Base-by-base conservation (phyloP, 257 asterid genomes). In the Paraleonurus japonicus region DNA sequence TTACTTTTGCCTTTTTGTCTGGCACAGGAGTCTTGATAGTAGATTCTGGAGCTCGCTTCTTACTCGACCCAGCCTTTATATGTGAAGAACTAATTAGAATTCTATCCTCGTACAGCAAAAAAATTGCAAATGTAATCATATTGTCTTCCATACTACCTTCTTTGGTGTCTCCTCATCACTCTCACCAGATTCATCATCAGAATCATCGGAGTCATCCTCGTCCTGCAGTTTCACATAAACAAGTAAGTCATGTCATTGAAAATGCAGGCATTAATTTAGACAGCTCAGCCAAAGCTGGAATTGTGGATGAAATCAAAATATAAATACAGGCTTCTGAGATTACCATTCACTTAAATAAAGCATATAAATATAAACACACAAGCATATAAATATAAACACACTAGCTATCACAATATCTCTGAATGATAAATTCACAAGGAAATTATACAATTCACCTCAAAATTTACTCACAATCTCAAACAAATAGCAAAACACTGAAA, bases 151-250 rank as follows among this genome's bases (percentile, higher is more conserved):
- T 26, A n/a, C 15, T 78, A 93, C 98, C 97, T 90, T 94, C 82
- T 83, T 82, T 5, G 93, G 96, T 0, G 96, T 91, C 81, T 88
- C 99, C 70, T 94, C 95, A 15, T 85, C 96, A 23, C 84, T 80
- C 27, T 86, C 92, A 41, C 71, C 88, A 28, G 88, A 79, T 13
- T 84, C 88, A 12, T 83, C 88, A 8, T 69, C 87, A 61, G 87
- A 78, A 53, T 84, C 88, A 47, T 81, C 84, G 20, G 75, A 84
- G 20, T 75, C 80, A 54, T 81, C 90, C 10, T 79, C 85, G 45
- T 75, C 92, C 98, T 89, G 70, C 55, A 78, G 55, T 51, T 59
- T 22, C 23, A 20, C 15, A 19, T 45, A 61, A 27, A 47, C 10
- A 47, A 1, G 37, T 32, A 32, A 15, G 22, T n/a, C 6, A n/a